Percentiles rank a stretch among this genome's conserved stretches.
phyloP scores from a whole-genome alignment of 345 rosid genomes.

The Viola odorata region DNA sequence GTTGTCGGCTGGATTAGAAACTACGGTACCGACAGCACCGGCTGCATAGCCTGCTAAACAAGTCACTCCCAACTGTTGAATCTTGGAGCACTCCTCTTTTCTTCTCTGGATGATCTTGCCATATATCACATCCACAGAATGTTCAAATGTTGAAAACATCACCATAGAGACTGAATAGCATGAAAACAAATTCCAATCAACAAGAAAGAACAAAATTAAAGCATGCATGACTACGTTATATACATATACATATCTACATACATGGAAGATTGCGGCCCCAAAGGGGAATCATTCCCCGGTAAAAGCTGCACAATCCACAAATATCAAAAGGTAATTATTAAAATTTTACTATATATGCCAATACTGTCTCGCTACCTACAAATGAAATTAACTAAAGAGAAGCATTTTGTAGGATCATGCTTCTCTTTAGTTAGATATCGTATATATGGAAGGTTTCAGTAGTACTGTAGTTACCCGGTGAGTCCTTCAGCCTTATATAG shows the following conservation, averaged over 20 bases:
- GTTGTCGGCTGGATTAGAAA: conserved; percentile 60
- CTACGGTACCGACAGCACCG: conserved; percentile 42
- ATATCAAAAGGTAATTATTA: not conserved
- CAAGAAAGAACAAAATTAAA: too few species aligned
- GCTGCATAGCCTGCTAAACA: conserved; percentile 50
- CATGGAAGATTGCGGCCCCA: conserved; percentile 48
- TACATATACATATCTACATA: too few species aligned
- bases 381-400: conserved; percentile 5
- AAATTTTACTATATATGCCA: not conserved
- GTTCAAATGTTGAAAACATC: conserved; percentile 54
- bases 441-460: conserved; percentile 16
- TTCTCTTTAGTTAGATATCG: conserved; percentile 65
- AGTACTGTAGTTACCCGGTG: conserved; percentile 37
- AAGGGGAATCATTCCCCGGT: conserved; percentile 35
- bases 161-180: conserved; percentile 44
- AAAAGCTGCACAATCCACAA: conserved; percentile 23
- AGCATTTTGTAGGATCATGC: conserved; percentile 50
- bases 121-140: conserved; percentile 39
- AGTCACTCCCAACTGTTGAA: conserved; percentile 47
- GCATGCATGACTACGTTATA: too few species aligned
- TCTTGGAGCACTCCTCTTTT: conserved; percentile 43
- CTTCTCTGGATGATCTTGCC: conserved; percentile 23
- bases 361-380: not conserved
- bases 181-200: not conserved
- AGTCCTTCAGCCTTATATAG: conserved; percentile 48